Conservation (phyloP, 1,139 yeast genomes). For the Scheffersomyces stambukii region DNA sequence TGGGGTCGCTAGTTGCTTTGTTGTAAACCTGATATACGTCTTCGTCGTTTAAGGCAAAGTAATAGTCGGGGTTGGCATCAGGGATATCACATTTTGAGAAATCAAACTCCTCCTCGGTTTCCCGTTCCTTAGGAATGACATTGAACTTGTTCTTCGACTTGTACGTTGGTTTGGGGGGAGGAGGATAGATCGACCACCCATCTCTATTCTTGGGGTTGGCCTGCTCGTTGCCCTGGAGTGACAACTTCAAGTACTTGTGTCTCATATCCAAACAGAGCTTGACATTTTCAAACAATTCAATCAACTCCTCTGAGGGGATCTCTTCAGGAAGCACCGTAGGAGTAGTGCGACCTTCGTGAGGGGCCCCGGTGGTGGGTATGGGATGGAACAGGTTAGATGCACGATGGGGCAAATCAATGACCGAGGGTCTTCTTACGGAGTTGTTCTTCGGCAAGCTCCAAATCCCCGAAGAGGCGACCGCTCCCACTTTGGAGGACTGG, state of each 20-base stretch:
- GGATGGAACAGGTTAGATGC: constrained; percentile 18
- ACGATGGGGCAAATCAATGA: constrained; percentile 47
- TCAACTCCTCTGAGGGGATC: constrained; percentile 63
- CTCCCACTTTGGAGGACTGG: constrained; percentile 5
- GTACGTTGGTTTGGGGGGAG: constrained; percentile 93
- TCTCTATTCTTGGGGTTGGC: constrained; percentile 79
- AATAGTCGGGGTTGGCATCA: constrained; percentile 41
- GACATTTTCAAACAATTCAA: constrained; percentile 67
- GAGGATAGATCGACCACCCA: constrained; percentile 82
- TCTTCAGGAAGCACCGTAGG: constrained; percentile 54
- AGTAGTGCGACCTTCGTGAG: constrained; percentile 14
- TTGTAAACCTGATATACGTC: constrained; percentile 68
- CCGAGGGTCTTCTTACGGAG: constrained; percentile 44
- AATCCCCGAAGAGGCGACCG: neutral
- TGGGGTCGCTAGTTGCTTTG: constrained; percentile 24
- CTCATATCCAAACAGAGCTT: constrained; percentile 71
- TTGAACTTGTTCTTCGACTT: constrained; percentile 59
- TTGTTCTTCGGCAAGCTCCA: constrained; percentile 12
- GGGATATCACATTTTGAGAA: constrained; percentile 65
- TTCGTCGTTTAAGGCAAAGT: constrained; percentile 50
- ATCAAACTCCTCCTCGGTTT: constrained; percentile 50
- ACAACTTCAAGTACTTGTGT: constrained; percentile 65
- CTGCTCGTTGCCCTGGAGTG: constrained; percentile 61
- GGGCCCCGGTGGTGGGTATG: constrained; percentile 11
- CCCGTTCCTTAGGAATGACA: constrained; percentile 40